Evolutionary conservation across 2,329 filamentous ascomycete species (phyloP).

Genomic region (Rutstroemia sp.): DNA sequence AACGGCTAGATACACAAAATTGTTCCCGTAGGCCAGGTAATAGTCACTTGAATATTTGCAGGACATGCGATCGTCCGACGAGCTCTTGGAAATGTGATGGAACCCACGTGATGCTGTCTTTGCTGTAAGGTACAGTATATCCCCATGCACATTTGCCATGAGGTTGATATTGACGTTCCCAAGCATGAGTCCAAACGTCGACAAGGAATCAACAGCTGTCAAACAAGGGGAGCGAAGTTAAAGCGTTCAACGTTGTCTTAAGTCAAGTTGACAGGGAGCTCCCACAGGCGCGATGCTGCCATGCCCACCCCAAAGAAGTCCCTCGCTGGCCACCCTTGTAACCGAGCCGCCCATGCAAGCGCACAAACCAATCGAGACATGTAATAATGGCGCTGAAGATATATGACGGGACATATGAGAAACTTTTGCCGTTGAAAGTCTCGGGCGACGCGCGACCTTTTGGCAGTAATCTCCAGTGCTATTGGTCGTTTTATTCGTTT

Average conservation of each 20-base stretch:
- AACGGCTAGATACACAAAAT: conserved; percentile 6
- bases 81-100: not conserved
- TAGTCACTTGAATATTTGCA: not conserved
- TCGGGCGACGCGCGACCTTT: conserved; percentile 8
- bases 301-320: not conserved
- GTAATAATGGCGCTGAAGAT: conserved; percentile 1
- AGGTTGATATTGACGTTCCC: conserved; percentile 22
- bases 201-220: conserved; percentile 14
- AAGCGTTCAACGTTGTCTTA: conserved; percentile 9
- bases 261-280: conserved; percentile 4
- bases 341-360: conserved; percentile 10
- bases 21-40: conserved; percentile 10
- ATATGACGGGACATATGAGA: conserved; percentile 6
- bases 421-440: conserved; percentile 15
- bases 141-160: conserved; percentile 10
- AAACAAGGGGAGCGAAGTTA: conserved; percentile 15
- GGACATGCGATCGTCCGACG: conserved; percentile 6
- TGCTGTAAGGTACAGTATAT: conserved; percentile 13
- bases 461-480: not conserved
- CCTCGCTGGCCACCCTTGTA: conserved; percentile 10
- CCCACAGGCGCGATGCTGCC: no score
- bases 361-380: conserved; percentile 10
- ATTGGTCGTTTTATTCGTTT: conserved; percentile 8
- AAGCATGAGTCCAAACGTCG: conserved; percentile 13
- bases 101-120: conserved; percentile 6